Conservation (phyloP, 208 protist species). For the Leishmania amazonensis region DNA sequence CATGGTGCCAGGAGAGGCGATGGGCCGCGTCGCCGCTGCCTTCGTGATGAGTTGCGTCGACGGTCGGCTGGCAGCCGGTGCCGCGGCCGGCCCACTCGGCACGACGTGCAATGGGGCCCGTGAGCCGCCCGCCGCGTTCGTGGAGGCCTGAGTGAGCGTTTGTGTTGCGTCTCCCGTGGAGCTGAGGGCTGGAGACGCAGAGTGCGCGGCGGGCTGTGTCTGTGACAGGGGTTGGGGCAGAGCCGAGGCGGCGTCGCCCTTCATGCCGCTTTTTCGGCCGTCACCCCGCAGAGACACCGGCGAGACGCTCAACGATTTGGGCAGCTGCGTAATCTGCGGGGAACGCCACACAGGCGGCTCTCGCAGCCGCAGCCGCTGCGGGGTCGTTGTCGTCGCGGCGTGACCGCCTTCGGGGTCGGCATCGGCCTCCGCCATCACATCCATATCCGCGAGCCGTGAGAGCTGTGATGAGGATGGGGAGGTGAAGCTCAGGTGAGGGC, state of each 20-base stretch:
- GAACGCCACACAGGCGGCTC: conserved; percentile 35
- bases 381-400: background rate
- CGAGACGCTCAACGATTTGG: conserved; percentile 28
- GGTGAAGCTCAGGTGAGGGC: background rate
- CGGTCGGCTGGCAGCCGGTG: conserved; percentile 20
- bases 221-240: background rate
- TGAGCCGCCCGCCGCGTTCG: background rate
- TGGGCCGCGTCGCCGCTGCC: conserved; percentile 58
- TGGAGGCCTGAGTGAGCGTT: conserved; percentile 9
- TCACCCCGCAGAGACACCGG: conserved; percentile 8
- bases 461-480: background rate
- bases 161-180: conserved; percentile 11
- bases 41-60: conserved; percentile 61
- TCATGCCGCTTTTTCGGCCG: background rate
- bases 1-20: conserved; percentile 57
- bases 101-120: background rate
- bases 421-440: background rate
- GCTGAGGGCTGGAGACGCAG: background rate
- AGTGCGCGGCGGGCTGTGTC: background rate
- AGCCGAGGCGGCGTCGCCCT: no score
- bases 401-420: background rate
- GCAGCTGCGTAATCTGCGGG: conserved; percentile 19
- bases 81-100: background rate
- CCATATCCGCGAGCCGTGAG: conserved; percentile 6
- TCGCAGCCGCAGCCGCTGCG: conserved; percentile 13